Conservation (phyloP, 495 filamentous ascomycete species). For the Penicillium cinerascens region DNA sequence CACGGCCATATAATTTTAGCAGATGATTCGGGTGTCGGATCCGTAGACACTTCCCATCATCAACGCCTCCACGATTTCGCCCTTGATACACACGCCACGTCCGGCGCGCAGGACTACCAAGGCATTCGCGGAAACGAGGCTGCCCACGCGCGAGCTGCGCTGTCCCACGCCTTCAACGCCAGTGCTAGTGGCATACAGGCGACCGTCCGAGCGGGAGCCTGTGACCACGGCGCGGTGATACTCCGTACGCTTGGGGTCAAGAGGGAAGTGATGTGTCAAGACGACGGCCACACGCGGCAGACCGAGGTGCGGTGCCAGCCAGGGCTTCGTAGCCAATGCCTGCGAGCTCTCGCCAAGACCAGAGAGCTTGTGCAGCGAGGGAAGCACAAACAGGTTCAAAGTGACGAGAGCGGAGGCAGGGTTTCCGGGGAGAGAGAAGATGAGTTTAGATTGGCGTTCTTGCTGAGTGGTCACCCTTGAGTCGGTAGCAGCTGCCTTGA, state of each 20-base stretch:
- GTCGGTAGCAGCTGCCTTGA: constrained; percentile 37
- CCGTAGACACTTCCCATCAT: constrained; percentile 52
- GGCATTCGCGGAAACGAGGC: constrained; percentile 82
- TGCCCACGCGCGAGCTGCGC: constrained; percentile 84
- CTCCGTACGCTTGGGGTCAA: constrained; percentile 74
- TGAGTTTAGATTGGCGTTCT: constrained; percentile 58
- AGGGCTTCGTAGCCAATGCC: constrained; percentile 15
- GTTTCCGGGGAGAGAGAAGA: constrained; percentile 94
- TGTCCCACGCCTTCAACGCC: constrained; percentile 62
- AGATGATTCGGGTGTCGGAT: constrained; percentile 27
- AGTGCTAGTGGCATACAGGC: constrained; percentile 74
- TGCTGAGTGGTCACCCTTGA: constrained; percentile 35
- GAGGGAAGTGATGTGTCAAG: constrained; percentile 64
- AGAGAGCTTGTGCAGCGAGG: constrained; percentile 69
- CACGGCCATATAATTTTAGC: constrained; percentile 9
- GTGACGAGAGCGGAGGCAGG: constrained; percentile 91
- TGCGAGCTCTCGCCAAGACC: constrained; percentile 37
- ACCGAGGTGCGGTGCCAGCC: constrained; percentile 47
- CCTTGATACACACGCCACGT: constrained; percentile 46
- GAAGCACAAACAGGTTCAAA: constrained; percentile 89
- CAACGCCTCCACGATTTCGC: constrained; percentile 56
- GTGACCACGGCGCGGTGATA: constrained; percentile 77
- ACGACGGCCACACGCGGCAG: constrained; percentile 68
- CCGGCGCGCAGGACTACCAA: constrained; percentile 70
- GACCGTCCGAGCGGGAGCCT: constrained; percentile 59